phyloP scores from a whole-genome alignment of 164 flowering plant genomes.

The Paratinospora sagittata region DNA sequence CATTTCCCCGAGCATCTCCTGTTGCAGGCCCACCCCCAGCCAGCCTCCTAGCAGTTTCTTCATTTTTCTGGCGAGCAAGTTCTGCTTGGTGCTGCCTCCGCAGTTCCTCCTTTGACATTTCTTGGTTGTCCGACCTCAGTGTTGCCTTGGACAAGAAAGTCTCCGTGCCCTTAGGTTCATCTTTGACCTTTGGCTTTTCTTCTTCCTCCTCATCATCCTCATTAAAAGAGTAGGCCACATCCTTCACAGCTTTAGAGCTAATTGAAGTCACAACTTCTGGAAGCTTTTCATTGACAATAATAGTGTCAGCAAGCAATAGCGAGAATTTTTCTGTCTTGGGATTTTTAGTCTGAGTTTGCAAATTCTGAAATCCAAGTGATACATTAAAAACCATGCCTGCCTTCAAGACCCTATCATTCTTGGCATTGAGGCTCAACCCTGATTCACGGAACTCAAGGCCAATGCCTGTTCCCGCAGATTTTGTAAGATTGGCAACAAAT shows the following conservation, averaged over 20 bases:
- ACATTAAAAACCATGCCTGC: too few relatives aligned
- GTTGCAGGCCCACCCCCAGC: constrained; percentile 51
- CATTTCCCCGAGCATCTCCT: constrained; percentile 25
- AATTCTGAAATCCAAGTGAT: constrained; percentile 65
- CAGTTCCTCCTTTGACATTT: constrained; percentile 52
- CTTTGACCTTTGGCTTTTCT: constrained; percentile 33
- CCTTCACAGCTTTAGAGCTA: too few relatives aligned
- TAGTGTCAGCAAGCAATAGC: constrained; percentile 66
- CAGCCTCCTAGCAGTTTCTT: constrained; percentile 74
- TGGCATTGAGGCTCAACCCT: too few relatives aligned
- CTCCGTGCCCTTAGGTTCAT: constrained; percentile 24
- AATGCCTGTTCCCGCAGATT: constrained; percentile 78
- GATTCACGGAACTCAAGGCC: too few relatives aligned
- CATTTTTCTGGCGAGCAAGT: constrained; percentile 76
- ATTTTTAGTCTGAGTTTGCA: constrained; percentile 38
- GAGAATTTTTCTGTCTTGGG: constrained; percentile 50
- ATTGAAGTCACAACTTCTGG: constrained; percentile 46
- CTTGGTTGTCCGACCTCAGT: constrained; percentile 63
- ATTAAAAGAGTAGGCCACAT: too few relatives aligned
- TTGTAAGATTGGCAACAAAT: constrained; percentile 45
- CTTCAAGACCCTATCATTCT: too few relatives aligned
- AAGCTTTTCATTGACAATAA: constrained; percentile 34
- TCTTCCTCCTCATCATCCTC: constrained; percentile 64
- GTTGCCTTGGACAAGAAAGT: constrained; percentile 42
- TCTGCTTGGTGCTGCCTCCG: constrained; percentile 83